These are phyloP conservation scores for Tillandsia fasciculata DNA, from an alignment of 176 grass and related monocot genomes.

Conservation along the genomic window DNA sequence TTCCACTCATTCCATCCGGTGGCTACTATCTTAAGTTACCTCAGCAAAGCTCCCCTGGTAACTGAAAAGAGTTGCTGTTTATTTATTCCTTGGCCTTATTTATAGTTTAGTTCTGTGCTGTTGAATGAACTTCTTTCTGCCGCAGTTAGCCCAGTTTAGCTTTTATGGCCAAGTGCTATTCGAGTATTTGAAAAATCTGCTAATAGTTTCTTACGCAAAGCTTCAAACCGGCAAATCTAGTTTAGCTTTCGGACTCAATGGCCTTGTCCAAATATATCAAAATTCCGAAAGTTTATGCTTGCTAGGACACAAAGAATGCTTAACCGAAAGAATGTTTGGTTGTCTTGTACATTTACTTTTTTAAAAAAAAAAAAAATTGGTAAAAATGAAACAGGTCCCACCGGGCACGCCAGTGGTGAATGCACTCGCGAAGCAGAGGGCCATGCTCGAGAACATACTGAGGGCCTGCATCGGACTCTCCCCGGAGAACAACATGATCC, in stretches of 20 bases:
- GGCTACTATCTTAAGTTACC: slow-evolving; percentile 90
- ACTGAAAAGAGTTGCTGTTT: slow-evolving; percentile 9
- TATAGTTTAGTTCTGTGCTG: background rate
- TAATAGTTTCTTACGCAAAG: no score
- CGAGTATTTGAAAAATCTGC: no score
- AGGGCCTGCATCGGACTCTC: slow-evolving; percentile 83
- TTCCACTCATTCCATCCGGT: slow-evolving; percentile 98
- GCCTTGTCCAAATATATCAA: no score
- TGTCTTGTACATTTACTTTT: background rate
- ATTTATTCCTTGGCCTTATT: background rate
- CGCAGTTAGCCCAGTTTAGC: no score
- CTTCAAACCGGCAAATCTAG: no score
- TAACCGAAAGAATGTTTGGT: background rate
- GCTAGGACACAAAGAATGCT: no score
- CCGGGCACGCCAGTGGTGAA: slow-evolving; percentile 94
- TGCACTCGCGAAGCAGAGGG: slow-evolving; percentile 86
- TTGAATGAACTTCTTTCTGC: background rate
- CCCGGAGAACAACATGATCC: slow-evolving; percentile 92
- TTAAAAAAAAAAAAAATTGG: background rate
- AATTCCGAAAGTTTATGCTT: no score
- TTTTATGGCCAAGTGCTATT: no score
- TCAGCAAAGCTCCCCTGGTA: slow-evolving; percentile 98
- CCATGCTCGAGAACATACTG: slow-evolving; percentile 99
- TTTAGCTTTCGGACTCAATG: no score
- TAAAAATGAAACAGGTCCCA: slow-evolving; percentile 52